A percentile compares a stretch with the other conserved stretches of the same genome.
Evolutionary conservation across 768 basidiomycete species (phyloP).

Genomic region (Termitomyces sp.): DNA sequence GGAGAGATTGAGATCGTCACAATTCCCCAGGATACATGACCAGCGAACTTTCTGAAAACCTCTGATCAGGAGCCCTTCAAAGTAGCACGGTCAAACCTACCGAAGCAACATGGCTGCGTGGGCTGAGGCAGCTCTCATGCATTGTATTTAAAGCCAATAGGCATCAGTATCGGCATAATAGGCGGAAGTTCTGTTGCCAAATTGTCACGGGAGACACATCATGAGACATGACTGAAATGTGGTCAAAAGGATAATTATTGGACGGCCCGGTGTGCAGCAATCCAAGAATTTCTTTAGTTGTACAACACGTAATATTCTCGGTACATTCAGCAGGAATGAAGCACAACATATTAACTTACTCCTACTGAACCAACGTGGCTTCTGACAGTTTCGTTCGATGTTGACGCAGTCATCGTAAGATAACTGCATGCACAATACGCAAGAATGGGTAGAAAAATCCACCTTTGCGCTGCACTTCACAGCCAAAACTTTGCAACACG

Average conservation of each 20-base stretch:
- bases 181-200: constrained; percentile 1
- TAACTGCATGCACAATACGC: no score
- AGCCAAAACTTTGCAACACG: no score
- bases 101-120: constrained; percentile 1
- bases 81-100: constrained; percentile 2
- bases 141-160: constrained; percentile 3
- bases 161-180: not conserved
- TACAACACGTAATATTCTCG: not conserved
- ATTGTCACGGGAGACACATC: constrained; percentile 6
- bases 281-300: constrained; percentile 20
- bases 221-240: constrained; percentile 2
- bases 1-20: constrained; percentile 8
- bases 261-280: constrained; percentile 1
- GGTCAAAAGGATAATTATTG: not conserved
- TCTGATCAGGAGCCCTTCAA: not conserved
- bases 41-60: constrained; percentile 1
- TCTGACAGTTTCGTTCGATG: no score
- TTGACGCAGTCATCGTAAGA: no score
- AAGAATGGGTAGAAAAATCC: no score
- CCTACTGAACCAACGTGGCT: no score
- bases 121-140: not conserved
- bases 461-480: no score
- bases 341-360: not conserved
- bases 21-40: constrained; percentile 3
- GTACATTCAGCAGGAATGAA: not conserved